Evolutionary conservation across 2,329 filamentous ascomycete genomes (phyloP), one percentile per base, ranked within the genome.

Genomic region (Mycocentrospora acerina): DNA sequence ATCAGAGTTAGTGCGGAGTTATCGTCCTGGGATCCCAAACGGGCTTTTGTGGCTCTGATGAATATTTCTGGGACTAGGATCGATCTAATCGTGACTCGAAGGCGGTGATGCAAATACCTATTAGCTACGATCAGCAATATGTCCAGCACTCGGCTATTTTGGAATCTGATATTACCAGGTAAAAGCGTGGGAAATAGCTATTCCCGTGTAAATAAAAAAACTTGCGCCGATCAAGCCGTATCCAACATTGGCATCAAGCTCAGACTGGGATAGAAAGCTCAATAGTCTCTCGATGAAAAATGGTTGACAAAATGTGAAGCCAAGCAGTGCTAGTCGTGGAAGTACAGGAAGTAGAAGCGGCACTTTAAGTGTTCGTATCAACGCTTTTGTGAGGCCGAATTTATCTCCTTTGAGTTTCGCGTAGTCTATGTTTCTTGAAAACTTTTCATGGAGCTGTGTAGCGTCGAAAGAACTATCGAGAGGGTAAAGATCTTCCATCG

Each of bases 401-500:
- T 43, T 50, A 9, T 45, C 25, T 12, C 51, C n/a, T n/a, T n/a
- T n/a, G n/a, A n/a, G n/a, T n/a, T n/a, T n/a, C n/a, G n/a, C 48
- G 25, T 42, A 39, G 10, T 45, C 32, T 15, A 53, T 37, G 17
- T 40, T 40, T 22, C 24, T 24, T 7, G 42, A 37, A 26, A 58
- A 48, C 22, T 37, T 44, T 4, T 45, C 46, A 12, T 49, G 53
- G 17, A 48, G 51, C 9, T 24, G 31, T 28, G 48, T 36, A 11
- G 51, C 24, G 16, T 42, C 35, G 26, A 60, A 24, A 9, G 30
- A 19, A 12, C 17, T 41, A 35, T 60, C 57, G 7, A 62, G 46
- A 6, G 45, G 46, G 32, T 53, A 64, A 9, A 70, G 48, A 40
- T 59, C 51, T n/a, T 62, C 48, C 10, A 60, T 45, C 2, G 38